Evolutionary conservation across 257 asterid species (phyloP).

Genomic region (Primulina eburnea): DNA sequence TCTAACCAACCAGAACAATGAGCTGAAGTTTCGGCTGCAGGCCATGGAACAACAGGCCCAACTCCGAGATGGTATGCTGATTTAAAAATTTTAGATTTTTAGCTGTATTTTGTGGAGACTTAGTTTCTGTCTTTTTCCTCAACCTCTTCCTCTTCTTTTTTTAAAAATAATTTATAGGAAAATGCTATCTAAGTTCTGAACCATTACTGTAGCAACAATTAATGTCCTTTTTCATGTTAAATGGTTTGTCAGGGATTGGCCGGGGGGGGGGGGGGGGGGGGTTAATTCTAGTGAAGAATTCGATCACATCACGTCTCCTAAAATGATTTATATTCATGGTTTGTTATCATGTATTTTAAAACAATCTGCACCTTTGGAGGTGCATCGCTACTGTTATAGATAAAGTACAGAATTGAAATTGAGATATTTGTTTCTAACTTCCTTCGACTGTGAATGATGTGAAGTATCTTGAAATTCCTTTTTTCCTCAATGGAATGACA

Average conservation of each 20-base stretch:
- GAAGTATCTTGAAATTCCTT: neutral
- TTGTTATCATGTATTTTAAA: neutral
- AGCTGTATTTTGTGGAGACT: neutral
- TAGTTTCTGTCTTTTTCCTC: too few species aligned
- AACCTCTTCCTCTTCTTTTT: neutral
- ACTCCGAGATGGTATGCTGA: conserved; percentile 64
- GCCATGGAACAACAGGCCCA: conserved; percentile 84
- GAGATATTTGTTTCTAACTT: neutral
- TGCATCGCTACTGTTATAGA: neutral
- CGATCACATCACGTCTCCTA: too few species aligned
- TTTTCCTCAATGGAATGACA: neutral
- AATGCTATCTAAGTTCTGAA: neutral
- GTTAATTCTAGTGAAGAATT: too few species aligned
- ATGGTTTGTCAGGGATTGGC: too few species aligned
- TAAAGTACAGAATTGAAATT: neutral
- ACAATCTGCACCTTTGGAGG: neutral
- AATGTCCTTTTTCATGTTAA: neutral
- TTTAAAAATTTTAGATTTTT: conserved; percentile 2
- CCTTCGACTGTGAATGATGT: neutral
- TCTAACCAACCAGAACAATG: conserved; percentile 58
- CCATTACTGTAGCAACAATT: neutral
- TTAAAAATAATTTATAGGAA: too few species aligned
- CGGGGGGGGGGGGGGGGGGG: too few species aligned
- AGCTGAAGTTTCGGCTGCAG: conserved; percentile 72
- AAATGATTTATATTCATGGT: too few species aligned